These are phyloP conservation scores for Quercus phellos DNA, from an alignment of 331 rosid species.

Conservation along the genomic window DNA sequence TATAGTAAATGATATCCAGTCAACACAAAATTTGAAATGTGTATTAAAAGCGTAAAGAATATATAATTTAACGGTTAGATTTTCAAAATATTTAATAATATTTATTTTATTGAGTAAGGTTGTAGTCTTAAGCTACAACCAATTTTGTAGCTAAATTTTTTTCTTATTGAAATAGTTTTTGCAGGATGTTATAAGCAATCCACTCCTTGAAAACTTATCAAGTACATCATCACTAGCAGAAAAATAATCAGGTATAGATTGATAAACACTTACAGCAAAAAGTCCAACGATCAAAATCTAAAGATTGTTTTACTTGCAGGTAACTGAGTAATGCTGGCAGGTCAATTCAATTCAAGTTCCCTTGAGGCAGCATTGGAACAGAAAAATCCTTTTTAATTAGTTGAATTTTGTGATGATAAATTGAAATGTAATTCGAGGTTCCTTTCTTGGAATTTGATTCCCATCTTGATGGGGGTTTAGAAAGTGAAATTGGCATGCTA, in stretches of 20 bases:
- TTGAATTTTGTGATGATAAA: not conserved
- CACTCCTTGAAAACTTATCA: conserved; percentile 20
- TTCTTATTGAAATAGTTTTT: not conserved
- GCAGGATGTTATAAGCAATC: conserved; percentile 44
- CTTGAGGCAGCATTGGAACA: not conserved
- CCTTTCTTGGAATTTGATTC: not conserved
- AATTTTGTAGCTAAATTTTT: too few relatives aligned
- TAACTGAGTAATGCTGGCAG: not conserved
- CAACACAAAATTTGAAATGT: too few relatives aligned
- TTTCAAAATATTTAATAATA: too few relatives aligned
- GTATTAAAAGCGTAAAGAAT: too few relatives aligned
- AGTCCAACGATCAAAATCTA: not conserved
- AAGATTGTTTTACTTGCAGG: not conserved
- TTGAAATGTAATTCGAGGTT: not conserved
- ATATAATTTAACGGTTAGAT: too few relatives aligned
- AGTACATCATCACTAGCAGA: conserved; percentile 24
- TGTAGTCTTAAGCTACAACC: too few relatives aligned
- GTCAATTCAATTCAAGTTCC: not conserved
- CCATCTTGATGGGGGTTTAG: not conserved
- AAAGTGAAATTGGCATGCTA: not conserved
- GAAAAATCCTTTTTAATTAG: not conserved
- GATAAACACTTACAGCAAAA: not conserved
- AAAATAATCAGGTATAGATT: conserved; percentile 1
- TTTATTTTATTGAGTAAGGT: too few relatives aligned
- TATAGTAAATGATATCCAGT: too few relatives aligned